Percentiles rank a stretch among this genome's conserved stretches.
Conservation (phyloP, 345 rosid species). For the Eucalyptus rudis region DNA sequence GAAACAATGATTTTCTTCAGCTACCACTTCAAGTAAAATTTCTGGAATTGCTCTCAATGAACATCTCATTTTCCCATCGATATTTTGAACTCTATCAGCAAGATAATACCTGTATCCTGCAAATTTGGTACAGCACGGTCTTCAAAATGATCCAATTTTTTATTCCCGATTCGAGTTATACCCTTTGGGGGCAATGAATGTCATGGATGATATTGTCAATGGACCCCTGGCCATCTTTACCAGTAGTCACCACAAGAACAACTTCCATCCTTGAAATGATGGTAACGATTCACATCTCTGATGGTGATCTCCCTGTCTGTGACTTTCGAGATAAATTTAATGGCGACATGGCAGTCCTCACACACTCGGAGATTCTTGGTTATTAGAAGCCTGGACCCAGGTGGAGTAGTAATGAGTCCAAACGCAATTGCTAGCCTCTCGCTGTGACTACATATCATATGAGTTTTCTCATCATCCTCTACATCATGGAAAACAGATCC, state of each 20-base stretch:
- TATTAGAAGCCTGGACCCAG: conserved; percentile 7
- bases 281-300: conserved; percentile 29
- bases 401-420: conserved; percentile 20
- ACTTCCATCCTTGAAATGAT: conserved; percentile 14
- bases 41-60: neutral
- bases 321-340: conserved; percentile 23
- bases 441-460: conserved; percentile 12
- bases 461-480: conserved; percentile 20
- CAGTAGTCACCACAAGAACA: conserved; percentile 30
- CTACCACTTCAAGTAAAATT: neutral
- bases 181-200: neutral
- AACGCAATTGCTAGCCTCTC: conserved; percentile 31
- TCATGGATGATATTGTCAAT: neutral
- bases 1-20: neutral
- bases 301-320: conserved; percentile 14
- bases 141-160: neutral
- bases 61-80: neutral
- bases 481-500: conserved; percentile 24
- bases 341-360: conserved; percentile 27
- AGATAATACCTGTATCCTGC: neutral
- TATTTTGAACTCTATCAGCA: neutral
- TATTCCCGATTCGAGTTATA: neutral
- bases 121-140: neutral
- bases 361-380: conserved; percentile 29
- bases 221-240: neutral